Conservation (phyloP, 148 eudicot species). For the Rhododendron molle region DNA sequence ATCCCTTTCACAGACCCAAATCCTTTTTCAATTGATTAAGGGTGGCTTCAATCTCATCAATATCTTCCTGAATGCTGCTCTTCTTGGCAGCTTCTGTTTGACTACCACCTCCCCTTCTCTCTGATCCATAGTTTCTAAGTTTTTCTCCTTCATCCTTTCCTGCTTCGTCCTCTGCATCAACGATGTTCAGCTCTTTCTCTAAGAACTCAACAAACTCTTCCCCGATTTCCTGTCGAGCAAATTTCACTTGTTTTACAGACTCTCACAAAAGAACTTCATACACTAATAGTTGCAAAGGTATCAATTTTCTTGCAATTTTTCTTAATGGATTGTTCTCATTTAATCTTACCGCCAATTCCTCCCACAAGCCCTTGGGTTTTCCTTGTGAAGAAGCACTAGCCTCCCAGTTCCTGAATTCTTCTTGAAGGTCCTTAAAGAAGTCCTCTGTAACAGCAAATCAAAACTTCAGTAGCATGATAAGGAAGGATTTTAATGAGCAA, state of each 20-base stretch:
- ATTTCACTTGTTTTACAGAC: neutral
- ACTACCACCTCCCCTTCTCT: conserved; percentile 19
- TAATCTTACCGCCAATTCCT: conserved; percentile 72
- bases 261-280: neutral
- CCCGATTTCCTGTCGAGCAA: conserved; percentile 70
- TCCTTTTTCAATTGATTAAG: conserved; percentile 86
- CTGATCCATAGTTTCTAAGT: conserved; percentile 20
- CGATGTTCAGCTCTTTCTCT: conserved; percentile 88
- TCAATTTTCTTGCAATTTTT: neutral
- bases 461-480: conserved; percentile 26
- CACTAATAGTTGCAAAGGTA: neutral
- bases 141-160: conserved; percentile 19
- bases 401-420: conserved; percentile 89
- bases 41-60: conserved; percentile 87
- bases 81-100: conserved; percentile 26
- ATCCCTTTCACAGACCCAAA: conserved; percentile 52
- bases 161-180: conserved; percentile 33
- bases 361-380: conserved; percentile 98
- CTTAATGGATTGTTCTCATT: neutral
- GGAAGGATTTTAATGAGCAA: conserved; percentile 4
- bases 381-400: conserved; percentile 73
- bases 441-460: conserved; percentile 54
- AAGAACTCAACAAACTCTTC: conserved; percentile 97
- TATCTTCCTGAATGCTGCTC: conserved; percentile 51
- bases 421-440: conserved; percentile 85